These are phyloP conservation scores for Trametes sanguinea DNA, from an alignment of 768 basidiomycete species.

Conservation along the genomic window DNA sequence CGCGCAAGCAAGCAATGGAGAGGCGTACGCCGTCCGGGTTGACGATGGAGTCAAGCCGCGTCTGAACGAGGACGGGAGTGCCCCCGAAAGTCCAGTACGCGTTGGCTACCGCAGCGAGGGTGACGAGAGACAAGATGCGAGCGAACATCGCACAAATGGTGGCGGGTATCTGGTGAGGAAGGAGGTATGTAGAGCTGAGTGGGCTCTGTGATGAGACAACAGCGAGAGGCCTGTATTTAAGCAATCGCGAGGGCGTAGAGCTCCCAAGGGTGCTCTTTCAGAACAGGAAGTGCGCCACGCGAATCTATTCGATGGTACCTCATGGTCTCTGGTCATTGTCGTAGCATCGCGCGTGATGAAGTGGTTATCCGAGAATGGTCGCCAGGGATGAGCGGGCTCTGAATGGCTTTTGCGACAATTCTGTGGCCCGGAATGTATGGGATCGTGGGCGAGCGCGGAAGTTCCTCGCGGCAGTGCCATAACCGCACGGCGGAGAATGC, in stretches of 20 bases:
- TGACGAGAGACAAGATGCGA: constrained; percentile 11
- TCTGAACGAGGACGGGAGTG: constrained; percentile 12
- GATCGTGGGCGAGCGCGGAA: neutral
- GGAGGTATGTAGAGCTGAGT: neutral
- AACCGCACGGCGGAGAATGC: neutral
- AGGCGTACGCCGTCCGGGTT: constrained; percentile 10
- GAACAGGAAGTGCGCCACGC: neutral
- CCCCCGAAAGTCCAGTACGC: constrained; percentile 24
- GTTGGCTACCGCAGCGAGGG: constrained; percentile 13
- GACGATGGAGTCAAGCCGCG: constrained; percentile 21
- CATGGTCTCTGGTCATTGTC: neutral
- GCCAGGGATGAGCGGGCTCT: neutral
- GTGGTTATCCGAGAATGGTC: constrained; percentile 3
- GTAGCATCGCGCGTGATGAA: neutral
- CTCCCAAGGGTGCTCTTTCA: neutral
- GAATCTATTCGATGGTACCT: neutral
- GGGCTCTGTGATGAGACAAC: neutral
- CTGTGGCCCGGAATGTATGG: neutral
- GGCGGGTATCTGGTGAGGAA: neutral
- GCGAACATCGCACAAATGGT: constrained; percentile 1
- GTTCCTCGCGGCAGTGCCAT: constrained; percentile 2
- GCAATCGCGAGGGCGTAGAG: neutral
- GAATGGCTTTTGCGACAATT: neutral
- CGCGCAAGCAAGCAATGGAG: neutral
- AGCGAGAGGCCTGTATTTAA: constrained; percentile 2